These are phyloP conservation scores for Fusarium secorum DNA, from an alignment of 2,329 filamentous ascomycete genomes.

Conservation along the genomic window DNA sequence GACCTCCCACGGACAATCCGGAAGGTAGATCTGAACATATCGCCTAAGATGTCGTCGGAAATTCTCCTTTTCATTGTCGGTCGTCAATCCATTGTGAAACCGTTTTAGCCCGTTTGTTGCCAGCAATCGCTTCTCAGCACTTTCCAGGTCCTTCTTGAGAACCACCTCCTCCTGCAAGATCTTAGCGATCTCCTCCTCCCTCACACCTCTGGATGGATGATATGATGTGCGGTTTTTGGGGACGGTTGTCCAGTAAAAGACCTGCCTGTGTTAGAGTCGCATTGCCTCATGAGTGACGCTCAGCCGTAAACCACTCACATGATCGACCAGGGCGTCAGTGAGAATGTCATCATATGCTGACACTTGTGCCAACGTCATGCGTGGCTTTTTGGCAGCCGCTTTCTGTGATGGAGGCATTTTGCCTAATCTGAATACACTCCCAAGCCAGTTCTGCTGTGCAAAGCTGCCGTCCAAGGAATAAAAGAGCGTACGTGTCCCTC, in stretches of 20 bases:
- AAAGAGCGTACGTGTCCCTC: conserved; percentile 38
- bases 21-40: conserved; percentile 91
- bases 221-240: conserved; percentile 93
- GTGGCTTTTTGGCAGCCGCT: conserved; percentile 65
- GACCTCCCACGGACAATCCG: conserved; percentile 95
- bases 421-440: neutral
- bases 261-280: conserved; percentile 52
- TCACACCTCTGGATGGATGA: conserved; percentile 81
- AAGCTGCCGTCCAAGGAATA: conserved; percentile 7
- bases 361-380: conserved; percentile 85
- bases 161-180: conserved; percentile 73
- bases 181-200: conserved; percentile 67
- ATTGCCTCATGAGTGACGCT: conserved; percentile 6
- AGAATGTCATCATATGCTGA: conserved; percentile 94
- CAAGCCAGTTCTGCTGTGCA: neutral
- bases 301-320: conserved; percentile 66
- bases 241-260: conserved; percentile 95
- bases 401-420: conserved; percentile 50
- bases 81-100: conserved; percentile 72
- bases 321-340: conserved; percentile 93
- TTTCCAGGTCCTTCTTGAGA: conserved; percentile 73
- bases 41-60: conserved; percentile 86
- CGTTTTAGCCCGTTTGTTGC: conserved; percentile 76
- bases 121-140: conserved; percentile 77
- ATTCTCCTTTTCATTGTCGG: conserved; percentile 82